phyloP scores from a whole-genome alignment of 1,139 yeast species.

The Geotrichum candidum region DNA sequence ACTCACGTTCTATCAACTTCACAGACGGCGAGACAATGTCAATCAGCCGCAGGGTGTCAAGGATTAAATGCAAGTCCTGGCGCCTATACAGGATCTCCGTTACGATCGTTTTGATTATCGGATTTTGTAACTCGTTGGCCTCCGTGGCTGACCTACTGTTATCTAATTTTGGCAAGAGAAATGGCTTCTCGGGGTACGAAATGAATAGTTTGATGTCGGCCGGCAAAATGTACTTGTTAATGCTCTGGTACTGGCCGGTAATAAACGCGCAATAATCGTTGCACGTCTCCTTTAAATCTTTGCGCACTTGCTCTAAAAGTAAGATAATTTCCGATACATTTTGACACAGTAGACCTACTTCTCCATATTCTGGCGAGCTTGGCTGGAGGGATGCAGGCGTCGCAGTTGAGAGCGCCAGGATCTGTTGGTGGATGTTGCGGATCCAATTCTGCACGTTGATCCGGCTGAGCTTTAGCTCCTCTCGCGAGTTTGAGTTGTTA shows the following conservation, averaged over 20 bases:
- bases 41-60: conserved; percentile 10
- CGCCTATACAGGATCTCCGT: conserved; percentile 14
- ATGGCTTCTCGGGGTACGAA: conserved; percentile 5
- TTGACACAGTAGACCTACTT: background rate
- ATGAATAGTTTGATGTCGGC: conserved; percentile 7
- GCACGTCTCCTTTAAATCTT: conserved; percentile 10
- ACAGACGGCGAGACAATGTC: conserved; percentile 6
- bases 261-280: conserved; percentile 11
- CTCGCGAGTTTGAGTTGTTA: conserved; percentile 5
- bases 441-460: background rate
- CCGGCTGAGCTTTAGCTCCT: conserved; percentile 3
- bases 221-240: conserved; percentile 12
- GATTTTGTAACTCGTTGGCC: conserved; percentile 2
- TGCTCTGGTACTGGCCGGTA: conserved; percentile 3
- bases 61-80: conserved; percentile 10
- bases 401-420: too few relatives aligned
- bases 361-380: background rate
- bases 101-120: conserved; percentile 5
- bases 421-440: too few relatives aligned
- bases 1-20: background rate
- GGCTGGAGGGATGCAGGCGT: too few relatives aligned
- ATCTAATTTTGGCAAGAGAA: background rate
- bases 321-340: background rate
- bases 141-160: background rate
- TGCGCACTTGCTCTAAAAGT: conserved; percentile 1